Evolutionary conservation across 202 grass and related monocot genomes (phyloP), one percentile per base, ranked within the genome.

Genomic region (Panicum virgatum): DNA sequence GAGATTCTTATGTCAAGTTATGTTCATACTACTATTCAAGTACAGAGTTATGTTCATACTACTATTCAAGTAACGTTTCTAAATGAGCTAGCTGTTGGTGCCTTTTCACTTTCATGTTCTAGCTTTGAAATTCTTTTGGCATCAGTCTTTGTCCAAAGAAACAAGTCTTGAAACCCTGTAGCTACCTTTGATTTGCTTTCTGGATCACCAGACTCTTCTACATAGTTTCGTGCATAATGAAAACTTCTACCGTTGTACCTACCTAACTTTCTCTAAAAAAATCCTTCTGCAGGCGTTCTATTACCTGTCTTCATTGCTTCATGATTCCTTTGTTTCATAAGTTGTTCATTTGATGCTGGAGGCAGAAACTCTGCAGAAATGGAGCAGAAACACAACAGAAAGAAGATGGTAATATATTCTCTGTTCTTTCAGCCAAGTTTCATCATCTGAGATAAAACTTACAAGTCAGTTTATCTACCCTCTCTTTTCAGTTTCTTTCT

Each of bases 321-420:
- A 25, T 9, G 12, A 46, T 64, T 47, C 10, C 15, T 42, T 63
- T 38, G 48, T 63, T 57, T 12, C 32, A 23, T 37, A 53, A 51
- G 11, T 43, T 62, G 19, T 46, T 69, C 77, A 63, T 72, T 40
- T 81, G 18, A 58, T 53, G 29, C 77, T 72, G 65, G 37, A 73
- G 60, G 39, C 26, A 68, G 48, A 57, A 68, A 62, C 26, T 56
- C 27, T 70, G 42, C 45, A 86, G 60, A 67, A 75, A 95, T 95
- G 93, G 87, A 87, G 46, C 66, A 81, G 39, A 83, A 77, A 84
- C 63, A 65, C 60, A 74, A 62, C 61, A 88, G 53, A 77, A 86
- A 78, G 61, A 89, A 88, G 74, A 92, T 92, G 90, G 90, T 90
- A 73, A 40, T 52, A 30, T 63, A 19, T 42, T 62, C 20, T 67